Base-by-base conservation (phyloP, 257 asterid species). In the Vinca minor region DNA sequence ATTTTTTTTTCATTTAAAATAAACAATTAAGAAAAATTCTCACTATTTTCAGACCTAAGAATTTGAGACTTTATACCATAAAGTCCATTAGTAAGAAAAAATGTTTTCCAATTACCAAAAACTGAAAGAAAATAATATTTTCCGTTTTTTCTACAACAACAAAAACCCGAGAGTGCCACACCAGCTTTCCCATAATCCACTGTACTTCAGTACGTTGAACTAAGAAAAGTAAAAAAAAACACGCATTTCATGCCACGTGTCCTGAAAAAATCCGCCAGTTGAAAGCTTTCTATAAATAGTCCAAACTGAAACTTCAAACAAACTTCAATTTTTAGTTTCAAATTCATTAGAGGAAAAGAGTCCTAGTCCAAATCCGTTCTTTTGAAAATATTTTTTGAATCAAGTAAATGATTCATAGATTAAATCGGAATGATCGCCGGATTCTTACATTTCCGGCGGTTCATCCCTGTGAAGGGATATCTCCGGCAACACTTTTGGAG, bases 361-460 rank as follows among this genome's bases (percentile, higher is more conserved):
- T 1, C n/a, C 25, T 18, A 56, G 26, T 35, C 29, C 14, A 8
- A 45, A 39, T 0, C 4, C 26, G 17, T n/a, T 10, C 10, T 32
- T 38, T 49, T 25, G 46, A 59, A 64, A 7, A 20, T 32, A 15
- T 32, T n/a, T 29, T 2, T 4, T 1, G 7, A 38, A 4, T 48
- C 38, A 21, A 13, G 26, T 64, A 71, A 25, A 87, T 87, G 95
- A 76, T 79, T 25, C 75, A 73, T 13, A 71, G 62, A 31, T 61
- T 62, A 39, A 82, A 80, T 4, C 76, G 71, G 45, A 62, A 46
- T 67, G 75, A 69, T 63, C 94, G 96, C 80, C 94, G 91, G 91
- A 66, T 82, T 21, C 72, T 88, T 34, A 77, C 69, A 8, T 84
- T 77, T 38, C 91, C 94, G 77, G 91, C 87, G 55, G 88, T 85